phyloP scores from a whole-genome alignment of 805 yeast genomes.

The Wickerhamiella cacticola region DNA sequence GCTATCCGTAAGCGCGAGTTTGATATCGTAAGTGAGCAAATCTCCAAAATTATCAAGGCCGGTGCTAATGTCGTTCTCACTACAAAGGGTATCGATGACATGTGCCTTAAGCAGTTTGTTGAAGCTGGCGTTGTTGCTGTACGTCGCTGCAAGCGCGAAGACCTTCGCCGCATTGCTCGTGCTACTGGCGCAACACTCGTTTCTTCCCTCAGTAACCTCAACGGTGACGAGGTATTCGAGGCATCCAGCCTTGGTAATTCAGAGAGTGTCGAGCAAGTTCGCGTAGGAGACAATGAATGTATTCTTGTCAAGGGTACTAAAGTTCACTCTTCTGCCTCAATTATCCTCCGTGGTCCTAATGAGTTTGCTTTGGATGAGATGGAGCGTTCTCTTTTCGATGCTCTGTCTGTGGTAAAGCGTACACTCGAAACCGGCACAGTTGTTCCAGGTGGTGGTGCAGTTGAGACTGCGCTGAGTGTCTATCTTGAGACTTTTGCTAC shows the following conservation, averaged over 20 bases:
- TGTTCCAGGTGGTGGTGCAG: constrained; percentile 99
- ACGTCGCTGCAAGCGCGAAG: constrained; percentile 94
- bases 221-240: constrained; percentile 91
- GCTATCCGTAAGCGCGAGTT: constrained; percentile 80
- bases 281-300: constrained; percentile 94
- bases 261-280: constrained; percentile 79
- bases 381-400: constrained; percentile 95
- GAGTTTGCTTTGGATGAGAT: constrained; percentile 91
- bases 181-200: constrained; percentile 95
- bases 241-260: constrained; percentile 76
- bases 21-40: constrained; percentile 73
- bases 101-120: constrained; percentile 80
- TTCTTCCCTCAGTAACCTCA: constrained; percentile 78
- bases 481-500: constrained; percentile 95
- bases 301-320: constrained; percentile 80
- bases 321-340: constrained; percentile 83
- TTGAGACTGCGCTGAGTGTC: constrained; percentile 88
- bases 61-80: constrained; percentile 92
- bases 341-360: constrained; percentile 89
- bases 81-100: constrained; percentile 89
- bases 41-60: constrained; percentile 64
- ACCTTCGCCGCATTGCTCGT: constrained; percentile 87
- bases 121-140: constrained; percentile 92
- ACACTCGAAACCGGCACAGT: constrained; percentile 87
- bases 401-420: constrained; percentile 87